phyloP scores from a whole-genome alignment of 768 basidiomycete species.

The Leccinum uliginosum region DNA sequence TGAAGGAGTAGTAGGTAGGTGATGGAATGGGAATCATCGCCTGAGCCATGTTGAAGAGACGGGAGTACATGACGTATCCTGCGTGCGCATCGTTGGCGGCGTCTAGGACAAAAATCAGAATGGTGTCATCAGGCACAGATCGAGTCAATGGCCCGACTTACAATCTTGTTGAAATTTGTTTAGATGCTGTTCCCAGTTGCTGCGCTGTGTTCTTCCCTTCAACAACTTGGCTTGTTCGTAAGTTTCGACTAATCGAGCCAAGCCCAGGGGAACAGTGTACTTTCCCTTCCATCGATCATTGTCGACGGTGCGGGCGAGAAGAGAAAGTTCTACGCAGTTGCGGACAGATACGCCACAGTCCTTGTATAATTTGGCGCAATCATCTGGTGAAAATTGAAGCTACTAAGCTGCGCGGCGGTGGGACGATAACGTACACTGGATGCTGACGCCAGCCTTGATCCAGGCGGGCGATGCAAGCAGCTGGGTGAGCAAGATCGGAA shows the following conservation, averaged over 20 bases:
- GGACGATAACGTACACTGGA: conserved; percentile 47
- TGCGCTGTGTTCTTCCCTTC: conserved; percentile 60
- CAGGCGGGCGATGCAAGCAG: conserved; percentile 52
- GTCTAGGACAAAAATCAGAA: conserved; percentile 38
- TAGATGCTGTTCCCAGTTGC: conserved; percentile 65
- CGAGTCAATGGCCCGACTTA: conserved; percentile 32
- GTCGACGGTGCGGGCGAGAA: conserved; percentile 68
- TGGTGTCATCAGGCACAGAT: neutral
- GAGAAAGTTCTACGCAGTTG: conserved; percentile 64
- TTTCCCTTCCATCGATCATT: conserved; percentile 69
- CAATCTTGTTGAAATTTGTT: conserved; percentile 51
- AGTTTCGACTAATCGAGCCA: conserved; percentile 58
- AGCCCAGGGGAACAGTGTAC: conserved; percentile 56
- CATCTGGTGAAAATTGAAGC: conserved; percentile 40
- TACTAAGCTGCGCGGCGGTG: neutral
- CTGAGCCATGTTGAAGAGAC: conserved; percentile 41
- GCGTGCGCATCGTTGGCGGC: conserved; percentile 72
- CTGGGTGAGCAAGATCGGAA: conserved; percentile 46
- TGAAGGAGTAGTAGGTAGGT: conserved; percentile 53
- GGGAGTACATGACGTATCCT: conserved; percentile 49
- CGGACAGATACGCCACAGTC: conserved; percentile 38
- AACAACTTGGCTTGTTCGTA: conserved; percentile 50
- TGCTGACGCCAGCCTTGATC: conserved; percentile 69
- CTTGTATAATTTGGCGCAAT: conserved; percentile 60
- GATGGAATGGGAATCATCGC: conserved; percentile 31